Percentiles rank a stretch among this genome's conserved stretches.
phyloP scores from a whole-genome alignment of 176 grass and related monocot genomes.

The Triticum dicoccoides region DNA sequence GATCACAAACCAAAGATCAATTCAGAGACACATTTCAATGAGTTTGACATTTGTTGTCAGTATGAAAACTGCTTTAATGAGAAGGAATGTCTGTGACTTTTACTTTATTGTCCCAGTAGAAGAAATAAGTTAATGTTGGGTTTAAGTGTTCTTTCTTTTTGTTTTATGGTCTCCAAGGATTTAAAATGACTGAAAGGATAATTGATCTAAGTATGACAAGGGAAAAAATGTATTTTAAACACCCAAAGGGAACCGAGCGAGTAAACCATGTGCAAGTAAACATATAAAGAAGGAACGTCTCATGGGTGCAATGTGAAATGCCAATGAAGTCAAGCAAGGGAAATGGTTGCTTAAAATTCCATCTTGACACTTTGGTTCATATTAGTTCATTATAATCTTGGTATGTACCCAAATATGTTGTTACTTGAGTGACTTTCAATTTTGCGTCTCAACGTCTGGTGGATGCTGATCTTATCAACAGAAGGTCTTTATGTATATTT shows the following conservation, averaged over 20 bases:
- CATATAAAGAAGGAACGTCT: not conserved
- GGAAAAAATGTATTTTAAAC: not conserved
- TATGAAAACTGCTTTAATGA: not conserved
- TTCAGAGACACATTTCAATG: not conserved
- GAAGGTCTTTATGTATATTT: not conserved
- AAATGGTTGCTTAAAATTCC: not conserved
- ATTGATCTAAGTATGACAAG: not conserved
- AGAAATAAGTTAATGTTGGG: not conserved
- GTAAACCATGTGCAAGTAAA: not conserved
- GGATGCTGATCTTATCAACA: not conserved
- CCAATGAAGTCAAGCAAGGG: not conserved
- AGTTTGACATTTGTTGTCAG: not conserved
- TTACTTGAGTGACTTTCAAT: not conserved
- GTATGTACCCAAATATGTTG: not conserved
- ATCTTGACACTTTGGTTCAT: not conserved
- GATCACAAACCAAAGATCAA: not conserved
- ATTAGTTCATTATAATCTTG: not conserved
- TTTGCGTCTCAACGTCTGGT: not conserved
- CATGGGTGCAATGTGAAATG: not conserved
- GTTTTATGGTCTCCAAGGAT: not conserved
- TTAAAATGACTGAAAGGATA: not conserved
- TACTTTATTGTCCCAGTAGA: conserved; percentile 1
- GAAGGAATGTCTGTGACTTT: not conserved
- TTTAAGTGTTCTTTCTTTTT: conserved; percentile 2
- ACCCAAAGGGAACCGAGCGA: not conserved